These are phyloP conservation scores for Starmerella khaoyaiensis DNA, from an alignment of 805 yeast species.

Conservation along the genomic window DNA sequence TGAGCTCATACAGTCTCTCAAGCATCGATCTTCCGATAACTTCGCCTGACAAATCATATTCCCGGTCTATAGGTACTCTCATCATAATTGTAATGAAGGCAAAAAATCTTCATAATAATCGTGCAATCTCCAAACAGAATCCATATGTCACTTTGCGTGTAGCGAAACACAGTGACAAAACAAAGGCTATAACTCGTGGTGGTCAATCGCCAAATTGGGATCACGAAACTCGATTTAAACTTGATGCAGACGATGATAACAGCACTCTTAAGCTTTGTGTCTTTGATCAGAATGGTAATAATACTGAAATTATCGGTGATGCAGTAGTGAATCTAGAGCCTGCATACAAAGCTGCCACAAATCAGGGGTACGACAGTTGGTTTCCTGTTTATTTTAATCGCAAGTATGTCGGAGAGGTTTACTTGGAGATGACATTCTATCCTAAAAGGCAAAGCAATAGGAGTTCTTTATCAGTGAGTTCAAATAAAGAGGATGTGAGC, in stretches of 20 bases:
- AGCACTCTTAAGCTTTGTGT: constrained; percentile 58
- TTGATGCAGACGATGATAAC: constrained; percentile 28
- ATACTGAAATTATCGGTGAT: constrained; percentile 73
- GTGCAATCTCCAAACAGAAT: constrained; percentile 82
- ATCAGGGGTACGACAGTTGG: constrained; percentile 80
- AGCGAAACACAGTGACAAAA: constrained; percentile 68
- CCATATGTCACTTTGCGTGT: constrained; percentile 78
- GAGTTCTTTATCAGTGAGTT: no score
- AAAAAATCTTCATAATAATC: constrained; percentile 71
- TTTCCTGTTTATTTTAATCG: constrained; percentile 53
- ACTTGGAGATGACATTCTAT: constrained; percentile 82
- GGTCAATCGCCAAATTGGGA: constrained; percentile 89
- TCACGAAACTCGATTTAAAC: constrained; percentile 28
- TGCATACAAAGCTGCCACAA: constrained; percentile 51
- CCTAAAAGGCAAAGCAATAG: constrained; percentile 39
- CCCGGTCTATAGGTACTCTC: constrained; percentile 36
- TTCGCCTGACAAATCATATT: not conserved
- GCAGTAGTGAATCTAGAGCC: constrained; percentile 63
- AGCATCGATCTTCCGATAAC: not conserved
- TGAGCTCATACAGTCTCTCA: constrained; percentile 1
- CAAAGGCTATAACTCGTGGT: constrained; percentile 67
- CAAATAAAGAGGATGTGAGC: no score
- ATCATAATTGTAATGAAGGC: constrained; percentile 71
- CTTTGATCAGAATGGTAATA: constrained; percentile 67
- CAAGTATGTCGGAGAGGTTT: constrained; percentile 76